phyloP scores from a whole-genome alignment of 352 stramenopile genomes.

The Halophytophthora batemanensis region DNA sequence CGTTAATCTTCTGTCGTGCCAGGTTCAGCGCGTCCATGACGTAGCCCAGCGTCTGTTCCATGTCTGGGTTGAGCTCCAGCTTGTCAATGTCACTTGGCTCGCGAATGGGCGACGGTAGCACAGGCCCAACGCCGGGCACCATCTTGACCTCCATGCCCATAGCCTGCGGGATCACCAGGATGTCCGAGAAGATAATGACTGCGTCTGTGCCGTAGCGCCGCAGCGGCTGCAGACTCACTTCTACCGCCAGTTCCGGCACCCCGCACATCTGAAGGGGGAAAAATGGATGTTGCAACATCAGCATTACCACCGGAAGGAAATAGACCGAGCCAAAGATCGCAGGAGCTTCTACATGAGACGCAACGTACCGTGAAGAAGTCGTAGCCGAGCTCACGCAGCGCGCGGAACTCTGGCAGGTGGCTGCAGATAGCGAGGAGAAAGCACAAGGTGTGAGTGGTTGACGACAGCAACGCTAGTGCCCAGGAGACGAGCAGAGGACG shows the following conservation, averaged over 20 bases:
- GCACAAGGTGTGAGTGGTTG: neutral
- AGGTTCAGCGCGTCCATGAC: constrained; percentile 94
- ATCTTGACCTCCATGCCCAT: constrained; percentile 97
- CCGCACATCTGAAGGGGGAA: constrained; percentile 63
- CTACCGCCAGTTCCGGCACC: constrained; percentile 85
- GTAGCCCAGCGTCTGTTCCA: constrained; percentile 93
- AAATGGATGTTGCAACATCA: constrained; percentile 1
- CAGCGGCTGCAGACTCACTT: constrained; percentile 97
- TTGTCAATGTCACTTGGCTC: constrained; percentile 88
- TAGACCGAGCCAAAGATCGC: neutral
- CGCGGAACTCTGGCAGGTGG: constrained; percentile 87
- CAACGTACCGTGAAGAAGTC: constrained; percentile 84
- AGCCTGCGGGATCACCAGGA: constrained; percentile 97
- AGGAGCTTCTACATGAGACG: too few relatives aligned
- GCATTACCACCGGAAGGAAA: constrained; percentile 5
- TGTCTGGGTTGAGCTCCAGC: constrained; percentile 87
- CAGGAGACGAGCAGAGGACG: constrained; percentile 14
- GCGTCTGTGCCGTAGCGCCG: constrained; percentile 93
- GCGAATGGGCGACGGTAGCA: constrained; percentile 72
- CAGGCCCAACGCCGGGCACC: constrained; percentile 91
- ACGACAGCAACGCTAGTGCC: neutral
- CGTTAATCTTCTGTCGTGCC: constrained; percentile 89
- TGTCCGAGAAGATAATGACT: constrained; percentile 99
- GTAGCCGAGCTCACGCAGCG: constrained; percentile 76
- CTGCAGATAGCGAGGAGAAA: constrained; percentile 23